Evolutionary conservation across 495 filamentous ascomycete species (phyloP), one percentile per base, ranked within the genome.

Genomic region (Symbiotaphrina buchneri): DNA sequence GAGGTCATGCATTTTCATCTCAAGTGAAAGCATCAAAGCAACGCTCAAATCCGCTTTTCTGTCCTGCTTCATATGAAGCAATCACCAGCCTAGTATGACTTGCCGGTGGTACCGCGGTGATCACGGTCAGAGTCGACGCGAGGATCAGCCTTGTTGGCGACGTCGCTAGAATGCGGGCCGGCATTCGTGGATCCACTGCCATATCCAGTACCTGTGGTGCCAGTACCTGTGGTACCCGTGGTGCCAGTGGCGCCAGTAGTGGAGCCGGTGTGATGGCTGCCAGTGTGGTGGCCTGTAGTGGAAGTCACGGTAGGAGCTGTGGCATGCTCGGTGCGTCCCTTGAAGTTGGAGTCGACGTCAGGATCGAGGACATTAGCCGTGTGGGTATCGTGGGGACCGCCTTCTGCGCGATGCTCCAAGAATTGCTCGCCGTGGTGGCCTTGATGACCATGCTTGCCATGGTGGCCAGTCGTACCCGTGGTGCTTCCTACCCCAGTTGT

Each of bases 121-220:
- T 34, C 32, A 6, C 20, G 28, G 29, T 41, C 41, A 5, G 43
- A 46, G 42, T 63, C 63, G 28, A 66, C 57, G 20, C 61, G 53
- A 24, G 66, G 62, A 35, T 66, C 63, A 6, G 49, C 16, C 27
- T 54, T 49, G 40, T 60, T 63, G 30, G 43, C 46, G 3, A 51
- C 11, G 13, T 49, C 50, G 10, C 46, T 48, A 6, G 41, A 30
- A 27, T 55, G 58, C 3, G 52, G 59, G 7, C 54, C 52, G 25
- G 42, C 38, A 23, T 48, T 60, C 32, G 47, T 36, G 15, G 28
- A 32, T 8, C 31, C 35, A 14, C 25, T 33, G 28, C 36, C n/a
- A 44, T 40, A 35, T 42, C 42, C 24, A 19, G 27, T 43, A n/a
- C n/a, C n/a, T n/a, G n/a, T n/a, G n/a, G n/a, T n/a, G n/a, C n/a